phyloP scores from a whole-genome alignment of 1,284 basidiomycete genomes.

The Fomes fomentarius region DNA sequence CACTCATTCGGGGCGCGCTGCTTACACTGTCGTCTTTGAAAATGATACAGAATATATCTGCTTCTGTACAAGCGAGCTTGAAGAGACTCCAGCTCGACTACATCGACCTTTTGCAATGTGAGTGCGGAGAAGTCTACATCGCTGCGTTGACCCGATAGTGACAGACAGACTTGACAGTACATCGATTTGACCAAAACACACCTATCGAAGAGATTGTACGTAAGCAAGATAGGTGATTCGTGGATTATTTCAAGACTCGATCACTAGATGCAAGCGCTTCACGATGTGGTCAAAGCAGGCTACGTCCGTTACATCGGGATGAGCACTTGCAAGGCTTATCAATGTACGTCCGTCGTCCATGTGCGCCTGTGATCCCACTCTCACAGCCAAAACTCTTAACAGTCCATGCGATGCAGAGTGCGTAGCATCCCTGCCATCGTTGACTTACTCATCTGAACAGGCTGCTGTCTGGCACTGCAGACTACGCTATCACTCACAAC shows the following conservation, averaged over 20 bases:
- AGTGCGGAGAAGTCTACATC: not conserved
- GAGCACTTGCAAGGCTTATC: slow-evolving; percentile 39
- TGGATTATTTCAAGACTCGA: not conserved
- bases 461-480: slow-evolving; percentile 10
- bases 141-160: no score
- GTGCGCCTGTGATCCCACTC: not conserved
- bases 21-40: no score
- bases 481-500: slow-evolving; percentile 34
- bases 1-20: no score
- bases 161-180: slow-evolving; percentile 37
- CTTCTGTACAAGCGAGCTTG: slow-evolving; percentile 68
- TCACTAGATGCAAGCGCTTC: slow-evolving; percentile 30
- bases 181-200: slow-evolving; percentile 33
- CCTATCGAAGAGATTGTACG: slow-evolving; percentile 34
- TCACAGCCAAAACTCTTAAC: not conserved
- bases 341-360: slow-evolving; percentile 33
- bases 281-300: slow-evolving; percentile 39
- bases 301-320: slow-evolving; percentile 43
- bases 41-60: slow-evolving; percentile 80
- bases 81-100: slow-evolving; percentile 71
- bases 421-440: slow-evolving; percentile 1
- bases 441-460: not conserved
- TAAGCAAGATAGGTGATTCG: not conserved
- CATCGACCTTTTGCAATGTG: slow-evolving; percentile 50
- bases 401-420: slow-evolving; percentile 41